Conservation (phyloP, 108 stramenopile species). For the Nitzschia palea region DNA sequence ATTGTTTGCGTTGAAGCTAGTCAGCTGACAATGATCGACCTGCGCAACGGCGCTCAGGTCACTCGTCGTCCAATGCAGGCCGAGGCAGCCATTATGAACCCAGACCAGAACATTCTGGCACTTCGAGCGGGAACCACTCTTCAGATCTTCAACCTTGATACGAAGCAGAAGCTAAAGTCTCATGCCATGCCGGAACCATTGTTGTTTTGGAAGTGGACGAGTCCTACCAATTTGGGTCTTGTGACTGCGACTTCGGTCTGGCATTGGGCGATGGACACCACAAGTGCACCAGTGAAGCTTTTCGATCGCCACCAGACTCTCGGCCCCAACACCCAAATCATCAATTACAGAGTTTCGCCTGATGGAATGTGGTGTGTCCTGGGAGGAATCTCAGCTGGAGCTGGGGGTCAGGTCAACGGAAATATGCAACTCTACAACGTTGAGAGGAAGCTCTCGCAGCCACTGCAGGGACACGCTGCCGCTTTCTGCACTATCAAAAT, state of each 20-base stretch:
- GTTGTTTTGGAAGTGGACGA: slow-evolving; percentile 97
- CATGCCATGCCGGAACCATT: slow-evolving; percentile 88
- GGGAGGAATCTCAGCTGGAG: slow-evolving; percentile 91
- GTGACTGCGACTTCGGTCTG: slow-evolving; percentile 94
- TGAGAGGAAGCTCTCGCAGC: slow-evolving; percentile 96
- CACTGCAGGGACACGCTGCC: slow-evolving; percentile 94
- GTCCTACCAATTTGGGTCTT: slow-evolving; percentile 84
- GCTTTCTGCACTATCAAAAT: slow-evolving; percentile 88
- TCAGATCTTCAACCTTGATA: slow-evolving; percentile 98
- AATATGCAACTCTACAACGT: slow-evolving; percentile 98
- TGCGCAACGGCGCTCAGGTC: slow-evolving; percentile 87
- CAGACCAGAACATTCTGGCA: slow-evolving; percentile 89
- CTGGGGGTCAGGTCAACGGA: slow-evolving; percentile 84
- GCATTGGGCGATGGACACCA: slow-evolving; percentile 91
- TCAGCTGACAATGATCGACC: slow-evolving; percentile 93
- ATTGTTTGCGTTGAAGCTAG: slow-evolving; percentile 90
- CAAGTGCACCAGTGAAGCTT: slow-evolving; percentile 79
- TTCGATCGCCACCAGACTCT: slow-evolving; percentile 95
- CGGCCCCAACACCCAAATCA: slow-evolving; percentile 90
- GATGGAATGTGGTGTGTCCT: slow-evolving; percentile 98
- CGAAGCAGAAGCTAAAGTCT: slow-evolving; percentile 91
- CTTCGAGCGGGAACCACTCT: slow-evolving; percentile 89
- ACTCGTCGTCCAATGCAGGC: slow-evolving; percentile 95
- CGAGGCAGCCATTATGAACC: slow-evolving; percentile 99
- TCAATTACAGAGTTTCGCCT: slow-evolving; percentile 96